Evolutionary conservation across 2,329 filamentous ascomycete species (phyloP), one percentile per base, ranked within the genome.

Genomic region (Stagonosporopsis chrysanthemi): DNA sequence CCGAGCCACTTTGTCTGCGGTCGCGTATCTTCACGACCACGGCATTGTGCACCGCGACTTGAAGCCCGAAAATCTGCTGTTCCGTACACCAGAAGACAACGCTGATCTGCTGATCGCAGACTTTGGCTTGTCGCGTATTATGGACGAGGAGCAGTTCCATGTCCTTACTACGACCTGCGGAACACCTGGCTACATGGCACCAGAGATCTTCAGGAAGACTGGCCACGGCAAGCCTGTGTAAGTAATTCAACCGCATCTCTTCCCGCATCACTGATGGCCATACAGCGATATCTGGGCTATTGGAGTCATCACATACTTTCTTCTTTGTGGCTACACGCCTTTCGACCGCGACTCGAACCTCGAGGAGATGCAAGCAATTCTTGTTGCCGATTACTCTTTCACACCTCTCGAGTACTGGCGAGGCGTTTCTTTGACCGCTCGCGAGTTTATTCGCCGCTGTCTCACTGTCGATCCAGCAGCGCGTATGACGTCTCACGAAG

Each of bases 101-200:
- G 92, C 95, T 44, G 95, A 99, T 78, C 84, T 99, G 28, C 82
- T 99, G 56, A 99, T 99, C 75, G 95, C 95, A 61, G 95, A 99
- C 76, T 99, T 99, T 77, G 95, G 95, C 9, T 82, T 99, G 46
- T 95, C 90, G 24, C 87, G 95, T 56, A 97, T 99, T 79, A 98
- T 99, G 94, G 95, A 99, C 73, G 95, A 98, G 79, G 92, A 97
- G 78, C 91, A 97, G 75, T 98, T 98, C 78, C 95, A 98, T 75
- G 94, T 98, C 28, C 81, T 99, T 61, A 99, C 95, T 11, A 99
- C 95, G 0, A 99, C 95, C 1, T 99, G 95, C 75, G 95, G 95
- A 58, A 99, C 95, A 1, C 95, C 95, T 3, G 95, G 95, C 45
- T 99, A 99, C 79, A 99, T 99, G 95, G 95, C 95, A 2, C 95